Evolutionary conservation across 1,284 basidiomycete species (phyloP).

Genomic region (Apiotrichum sp.): DNA sequence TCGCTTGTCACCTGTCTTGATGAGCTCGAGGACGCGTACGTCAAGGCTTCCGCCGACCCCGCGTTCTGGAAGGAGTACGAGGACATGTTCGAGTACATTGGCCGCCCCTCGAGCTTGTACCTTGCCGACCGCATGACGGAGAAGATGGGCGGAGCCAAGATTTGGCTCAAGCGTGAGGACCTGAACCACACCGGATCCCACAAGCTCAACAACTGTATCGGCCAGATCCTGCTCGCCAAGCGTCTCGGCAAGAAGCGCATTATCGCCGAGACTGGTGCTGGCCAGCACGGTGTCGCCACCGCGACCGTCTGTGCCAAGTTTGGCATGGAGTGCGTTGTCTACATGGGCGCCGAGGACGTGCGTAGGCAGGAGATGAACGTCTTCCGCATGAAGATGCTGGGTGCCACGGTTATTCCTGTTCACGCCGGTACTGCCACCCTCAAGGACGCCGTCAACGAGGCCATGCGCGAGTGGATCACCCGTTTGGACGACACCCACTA

Average conservation of each 20-base stretch:
- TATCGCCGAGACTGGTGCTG: slow-evolving; percentile 97
- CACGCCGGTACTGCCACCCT: slow-evolving; percentile 88
- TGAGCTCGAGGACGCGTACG: slow-evolving; percentile 88
- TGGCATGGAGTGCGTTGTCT: slow-evolving; percentile 89
- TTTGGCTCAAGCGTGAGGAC: slow-evolving; percentile 78
- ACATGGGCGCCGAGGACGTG: slow-evolving; percentile 99
- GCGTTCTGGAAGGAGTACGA: slow-evolving; percentile 90
- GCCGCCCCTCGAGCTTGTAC: slow-evolving; percentile 67
- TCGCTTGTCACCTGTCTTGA: slow-evolving; percentile 81
- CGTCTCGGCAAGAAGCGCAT: slow-evolving; percentile 93
- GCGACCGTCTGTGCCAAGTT: slow-evolving; percentile 97
- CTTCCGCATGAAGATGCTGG: slow-evolving; percentile 96
- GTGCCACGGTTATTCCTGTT: slow-evolving; percentile 90
- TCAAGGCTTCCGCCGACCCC: slow-evolving; percentile 77
- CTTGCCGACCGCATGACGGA: slow-evolving; percentile 68
- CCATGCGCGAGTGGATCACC: slow-evolving; percentile 96
- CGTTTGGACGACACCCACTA: slow-evolving; percentile 92
- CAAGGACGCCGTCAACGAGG: slow-evolving; percentile 97
- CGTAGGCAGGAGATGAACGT: slow-evolving; percentile 92
- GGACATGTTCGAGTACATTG: slow-evolving; percentile 83
- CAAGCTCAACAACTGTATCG: slow-evolving; percentile 94
- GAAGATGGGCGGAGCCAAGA: slow-evolving; percentile 76
- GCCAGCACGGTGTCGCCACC: slow-evolving; percentile 97
- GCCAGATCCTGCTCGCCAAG: slow-evolving; percentile 86
- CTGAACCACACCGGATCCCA: slow-evolving; percentile 92